Base-by-base conservation (phyloP, 208 protist genomes). In the Eutreptiella sp. region DNA sequence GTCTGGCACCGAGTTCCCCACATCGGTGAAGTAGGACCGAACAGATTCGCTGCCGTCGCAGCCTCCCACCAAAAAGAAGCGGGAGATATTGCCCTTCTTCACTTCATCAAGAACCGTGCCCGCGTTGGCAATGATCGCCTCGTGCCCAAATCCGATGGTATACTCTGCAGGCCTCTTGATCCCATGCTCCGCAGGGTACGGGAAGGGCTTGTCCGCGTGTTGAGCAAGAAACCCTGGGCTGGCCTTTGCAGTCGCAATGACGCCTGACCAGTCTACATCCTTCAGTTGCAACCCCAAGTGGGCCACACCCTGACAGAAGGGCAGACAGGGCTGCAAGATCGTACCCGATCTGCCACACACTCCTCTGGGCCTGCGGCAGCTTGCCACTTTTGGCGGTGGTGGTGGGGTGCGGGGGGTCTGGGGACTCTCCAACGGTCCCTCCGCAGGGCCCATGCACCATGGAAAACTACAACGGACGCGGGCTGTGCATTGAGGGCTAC, bases 41-140 rank as follows among this genome's bases (percentile, higher is more conserved):
- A 53, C 50, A 34, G 45, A 47, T 38, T 87, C 75, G 29, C 32
- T 48, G 21, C 87, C 87, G 66, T 93, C 87, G 68, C 87, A 93
- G 4, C 87, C 87, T 43, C 87, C 87, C 43, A 93, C 81, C 28
- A 92, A 52, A 46, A 79, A 81, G 65, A 88, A 76, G 46, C 66
- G 55, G 45, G 68, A 80, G 53, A 91, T 72, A 9, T 69, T 16
- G 7, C 85, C 85, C n/a, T 1, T 41, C 60, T 89, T 89, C 46
- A 89, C 64, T 16, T 66, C 59, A 0, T 81, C 76, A 21, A 90
- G 32, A 9, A 90, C 53, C 33, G 28, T 62, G 14, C 45, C 61
- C 11, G 68, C 68, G 39, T 67, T 16, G 38, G 46, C 3, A 7
- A 74, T 26, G 48, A 74, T 34, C 14, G 69, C 38, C n/a, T 62